phyloP scores from a whole-genome alignment of 331 rosid species.

The Malus hybrid region DNA sequence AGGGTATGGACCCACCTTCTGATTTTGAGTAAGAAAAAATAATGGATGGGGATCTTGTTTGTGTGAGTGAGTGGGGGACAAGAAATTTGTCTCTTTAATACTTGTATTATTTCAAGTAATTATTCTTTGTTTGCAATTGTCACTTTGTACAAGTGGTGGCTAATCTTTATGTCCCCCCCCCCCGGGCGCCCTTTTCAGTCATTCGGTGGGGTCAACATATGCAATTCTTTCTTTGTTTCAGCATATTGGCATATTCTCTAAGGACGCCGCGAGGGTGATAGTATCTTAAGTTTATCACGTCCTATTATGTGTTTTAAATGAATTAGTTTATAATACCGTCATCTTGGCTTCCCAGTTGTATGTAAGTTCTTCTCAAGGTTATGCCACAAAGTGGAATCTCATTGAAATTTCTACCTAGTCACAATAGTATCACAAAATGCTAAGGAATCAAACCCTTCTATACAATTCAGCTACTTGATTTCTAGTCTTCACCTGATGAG shows the following conservation, averaged over 20 bases:
- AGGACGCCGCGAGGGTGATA: neutral
- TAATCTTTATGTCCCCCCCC: neutral
- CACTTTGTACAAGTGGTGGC: neutral
- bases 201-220: constrained; percentile 15
- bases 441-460: neutral
- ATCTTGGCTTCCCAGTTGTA: too few relatives aligned
- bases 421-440: neutral
- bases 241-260: neutral
- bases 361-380: neutral
- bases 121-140: constrained; percentile 1
- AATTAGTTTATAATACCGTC: too few relatives aligned
- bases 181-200: neutral
- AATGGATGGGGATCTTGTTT: constrained; percentile 5
- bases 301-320: neutral
- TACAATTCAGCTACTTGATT: constrained; percentile 11
- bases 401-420: neutral
- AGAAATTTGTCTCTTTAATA: neutral
- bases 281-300: too few relatives aligned
- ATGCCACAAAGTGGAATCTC: neutral
- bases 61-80: constrained; percentile 39
- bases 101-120: constrained; percentile 2
- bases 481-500: constrained; percentile 10
- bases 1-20: constrained; percentile 7
- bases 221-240: constrained; percentile 8
- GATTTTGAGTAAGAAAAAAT: constrained; percentile 7